Conservation (phyloP, 2,329 filamentous ascomycete genomes). For the Aspergillus fijiensis region DNA sequence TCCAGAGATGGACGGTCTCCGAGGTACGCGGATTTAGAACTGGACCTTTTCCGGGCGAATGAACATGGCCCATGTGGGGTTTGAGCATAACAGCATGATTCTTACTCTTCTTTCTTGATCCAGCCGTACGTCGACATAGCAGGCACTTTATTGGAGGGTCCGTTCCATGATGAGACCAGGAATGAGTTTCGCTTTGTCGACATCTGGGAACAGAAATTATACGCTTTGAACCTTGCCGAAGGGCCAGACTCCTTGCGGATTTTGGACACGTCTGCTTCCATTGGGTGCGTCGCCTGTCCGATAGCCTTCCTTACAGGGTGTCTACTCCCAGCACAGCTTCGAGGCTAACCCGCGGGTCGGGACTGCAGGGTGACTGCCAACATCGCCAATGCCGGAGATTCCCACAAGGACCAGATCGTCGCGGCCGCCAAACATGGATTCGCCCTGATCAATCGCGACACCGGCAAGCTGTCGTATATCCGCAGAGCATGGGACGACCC, state of each 20-base stretch:
- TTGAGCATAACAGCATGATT: background rate
- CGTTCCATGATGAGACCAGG: constrained; percentile 38
- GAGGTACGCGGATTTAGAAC: constrained; percentile 34
- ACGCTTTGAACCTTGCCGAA: constrained; percentile 65
- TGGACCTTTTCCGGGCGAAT: background rate
- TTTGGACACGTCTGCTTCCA: constrained; percentile 58
- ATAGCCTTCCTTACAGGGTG: background rate
- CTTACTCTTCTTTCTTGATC: constrained; percentile 10
- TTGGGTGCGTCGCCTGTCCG: constrained; percentile 45
- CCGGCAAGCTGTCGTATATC: constrained; percentile 57
- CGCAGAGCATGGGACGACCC: constrained; percentile 54
- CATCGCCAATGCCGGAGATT: constrained; percentile 60
- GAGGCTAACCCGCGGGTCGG: constrained; percentile 46
- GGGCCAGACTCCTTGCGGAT: constrained; percentile 60
- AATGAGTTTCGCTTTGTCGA: constrained; percentile 56
- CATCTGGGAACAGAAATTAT: constrained; percentile 73
- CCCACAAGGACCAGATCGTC: constrained; percentile 62
- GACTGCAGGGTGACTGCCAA: constrained; percentile 68
- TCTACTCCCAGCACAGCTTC: constrained; percentile 4
- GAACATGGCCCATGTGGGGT: background rate
- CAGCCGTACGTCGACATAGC: constrained; percentile 42
- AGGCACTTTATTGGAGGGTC: constrained; percentile 44
- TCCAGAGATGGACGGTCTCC: constrained; percentile 49
- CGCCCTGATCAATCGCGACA: constrained; percentile 69
- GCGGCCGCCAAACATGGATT: constrained; percentile 79